Evolutionary conservation across 1,139 yeast species (phyloP).

Genomic region (Debaryomyces fabryi): DNA sequence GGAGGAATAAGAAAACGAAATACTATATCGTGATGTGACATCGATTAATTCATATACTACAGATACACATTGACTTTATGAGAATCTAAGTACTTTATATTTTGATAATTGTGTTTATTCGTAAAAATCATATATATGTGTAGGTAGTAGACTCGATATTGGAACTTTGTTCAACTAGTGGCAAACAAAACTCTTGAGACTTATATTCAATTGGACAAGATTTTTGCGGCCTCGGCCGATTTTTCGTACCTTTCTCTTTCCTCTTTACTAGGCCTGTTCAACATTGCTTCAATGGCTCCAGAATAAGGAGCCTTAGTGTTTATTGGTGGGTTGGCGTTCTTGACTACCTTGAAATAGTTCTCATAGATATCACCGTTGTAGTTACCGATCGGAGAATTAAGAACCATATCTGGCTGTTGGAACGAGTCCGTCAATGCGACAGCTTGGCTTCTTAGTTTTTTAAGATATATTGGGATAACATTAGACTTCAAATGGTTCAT

Average conservation of each 20-base stretch:
- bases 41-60: no score
- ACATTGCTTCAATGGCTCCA: constrained; percentile 35
- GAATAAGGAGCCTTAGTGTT: constrained; percentile 46
- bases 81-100: no score
- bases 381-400: constrained; percentile 47
- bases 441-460: constrained; percentile 46
- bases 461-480: constrained; percentile 33
- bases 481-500: constrained; percentile 49
- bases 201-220: constrained; percentile 22
- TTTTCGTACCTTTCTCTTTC: constrained; percentile 46
- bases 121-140: background rate
- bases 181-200: background rate
- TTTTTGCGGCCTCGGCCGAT: constrained; percentile 24
- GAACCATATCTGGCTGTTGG: constrained; percentile 47
- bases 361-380: constrained; percentile 51
- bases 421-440: constrained; percentile 51
- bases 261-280: constrained; percentile 41
- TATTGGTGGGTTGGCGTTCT: constrained; percentile 39
- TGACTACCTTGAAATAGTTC: constrained; percentile 45
- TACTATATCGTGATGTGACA: no score
- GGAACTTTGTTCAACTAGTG: background rate
- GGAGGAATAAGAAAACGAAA: no score
- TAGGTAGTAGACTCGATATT: background rate
- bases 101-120: background rate
- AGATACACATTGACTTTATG: no score